Evolutionary conservation across 768 basidiomycete species (phyloP), one percentile per base, ranked within the genome.

Genomic region (Lanmaoa pseudosensibilis): DNA sequence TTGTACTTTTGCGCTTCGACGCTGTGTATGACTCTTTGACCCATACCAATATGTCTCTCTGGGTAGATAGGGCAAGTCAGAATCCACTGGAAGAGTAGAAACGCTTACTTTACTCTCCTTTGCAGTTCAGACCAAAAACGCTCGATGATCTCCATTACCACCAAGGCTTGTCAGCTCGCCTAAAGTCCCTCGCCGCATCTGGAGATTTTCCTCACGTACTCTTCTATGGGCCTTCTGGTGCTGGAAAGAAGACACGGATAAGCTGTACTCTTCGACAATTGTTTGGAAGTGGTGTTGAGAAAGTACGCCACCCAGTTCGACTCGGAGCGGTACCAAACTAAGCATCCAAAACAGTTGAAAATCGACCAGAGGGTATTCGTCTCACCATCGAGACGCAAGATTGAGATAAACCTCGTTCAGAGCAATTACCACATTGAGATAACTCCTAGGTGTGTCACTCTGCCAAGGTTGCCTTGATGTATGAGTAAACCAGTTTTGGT

Each of bases 341-440:
- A 33, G 45, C n/a, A 52, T 55, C 34, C 34, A 40, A 5, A 43
- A 63, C 64, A 98, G 96, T 80, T 99, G 39, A 94, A 97, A 79
- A 98, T 99, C 50, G 96, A 99, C 73, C 96, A 99, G 79, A 79
- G 96, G 54, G 86, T 97, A 2, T 98, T 99, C 73, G 74, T 96
- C 32, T 94, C 96, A 0, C 95, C 96, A 0, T 94, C 93, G 10
- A 92, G 89, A 69, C 83, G 94, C 48, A 98, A 96, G 71, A 78
- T 99, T 19, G 96, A 98, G 70, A 87, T 98, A 61, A 98, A 98
- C 70, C 78, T 99, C 51, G 96, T 98, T 5, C 94, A 97, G 74
- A 94, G 92, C 73, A 99, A 98, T 71, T 99, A 87, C 70, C 96
- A 99, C 73, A 87, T 98, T 40, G 96, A 99, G 74, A 87, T 99